Percentiles rank a stretch among this genome's conserved stretches.
Conservation (phyloP, 176 grass and related monocot species). For the Pharus latifolius region DNA sequence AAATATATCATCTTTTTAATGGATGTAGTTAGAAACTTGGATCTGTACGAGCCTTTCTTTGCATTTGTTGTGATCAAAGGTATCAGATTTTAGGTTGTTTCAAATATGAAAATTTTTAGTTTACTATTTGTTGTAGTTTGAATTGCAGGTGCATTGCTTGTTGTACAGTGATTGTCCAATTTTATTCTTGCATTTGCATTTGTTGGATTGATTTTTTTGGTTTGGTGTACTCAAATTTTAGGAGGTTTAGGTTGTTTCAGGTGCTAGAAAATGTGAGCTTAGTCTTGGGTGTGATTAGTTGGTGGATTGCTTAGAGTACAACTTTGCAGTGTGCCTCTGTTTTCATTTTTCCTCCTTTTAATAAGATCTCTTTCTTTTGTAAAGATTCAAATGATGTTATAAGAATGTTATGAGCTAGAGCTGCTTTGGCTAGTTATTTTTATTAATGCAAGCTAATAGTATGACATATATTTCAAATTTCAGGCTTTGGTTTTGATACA, state of each 20-base stretch:
- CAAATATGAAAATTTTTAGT: neutral
- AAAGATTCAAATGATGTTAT: neutral
- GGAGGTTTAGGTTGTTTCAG: neutral
- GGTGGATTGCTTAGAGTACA: neutral
- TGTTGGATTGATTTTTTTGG: neutral
- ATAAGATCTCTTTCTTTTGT: neutral
- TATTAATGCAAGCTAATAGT: neutral
- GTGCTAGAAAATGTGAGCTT: neutral
- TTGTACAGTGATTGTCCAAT: neutral
- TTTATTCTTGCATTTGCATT: neutral
- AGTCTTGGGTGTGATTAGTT: neutral
- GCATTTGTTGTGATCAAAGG: neutral
- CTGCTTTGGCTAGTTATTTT: neutral
- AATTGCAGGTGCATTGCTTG: neutral
- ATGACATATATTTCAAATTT: slow-evolving; percentile 21
- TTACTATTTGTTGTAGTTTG: neutral
- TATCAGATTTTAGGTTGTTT: neutral
- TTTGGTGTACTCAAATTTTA: neutral
- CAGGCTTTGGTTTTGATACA: slow-evolving; percentile 89
- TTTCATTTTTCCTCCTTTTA: neutral
- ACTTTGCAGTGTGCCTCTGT: neutral
- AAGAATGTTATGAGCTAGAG: neutral
- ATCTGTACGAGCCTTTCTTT: neutral
- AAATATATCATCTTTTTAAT: neutral
- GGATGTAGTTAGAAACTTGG: neutral